A percentile compares a stretch with the other conserved stretches of the same genome.
Conservation (phyloP, 495 filamentous ascomycete genomes). For the Penicillium bovifimosum region DNA sequence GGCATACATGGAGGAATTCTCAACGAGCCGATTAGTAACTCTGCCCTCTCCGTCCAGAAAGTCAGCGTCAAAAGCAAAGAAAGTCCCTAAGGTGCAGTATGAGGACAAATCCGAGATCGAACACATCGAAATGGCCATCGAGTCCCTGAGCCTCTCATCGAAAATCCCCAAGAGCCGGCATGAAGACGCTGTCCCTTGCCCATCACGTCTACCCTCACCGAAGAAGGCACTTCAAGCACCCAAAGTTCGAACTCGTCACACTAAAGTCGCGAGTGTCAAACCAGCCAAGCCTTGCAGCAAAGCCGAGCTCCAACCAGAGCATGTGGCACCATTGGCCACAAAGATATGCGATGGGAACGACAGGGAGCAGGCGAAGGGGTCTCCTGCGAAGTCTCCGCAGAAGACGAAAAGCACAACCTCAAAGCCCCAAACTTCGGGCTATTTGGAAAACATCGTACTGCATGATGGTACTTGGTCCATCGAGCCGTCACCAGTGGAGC, state of each 20-base stretch:
- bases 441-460: constrained; percentile 29
- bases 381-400: background rate
- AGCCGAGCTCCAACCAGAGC: background rate
- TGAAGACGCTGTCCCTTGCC: background rate
- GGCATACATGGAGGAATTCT: background rate
- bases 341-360: background rate
- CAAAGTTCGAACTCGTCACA: background rate
- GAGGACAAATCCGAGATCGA: constrained; percentile 3
- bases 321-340: background rate
- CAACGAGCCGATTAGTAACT: background rate
- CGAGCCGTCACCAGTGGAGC: constrained; percentile 10
- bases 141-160: constrained; percentile 15
- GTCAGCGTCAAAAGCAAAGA: background rate
- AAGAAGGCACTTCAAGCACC: background rate
- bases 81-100: background rate
- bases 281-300: background rate
- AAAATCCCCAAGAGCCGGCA: background rate
- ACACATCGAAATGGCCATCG: constrained; percentile 18
- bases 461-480: constrained; percentile 34
- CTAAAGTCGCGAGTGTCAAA: background rate
- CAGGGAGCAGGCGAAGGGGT: background rate
- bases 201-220: background rate
- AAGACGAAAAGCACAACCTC: background rate
- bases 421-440: constrained; percentile 2
- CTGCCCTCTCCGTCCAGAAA: constrained; percentile 4